Evolutionary conservation across 345 rosid genomes (phyloP).

Genomic region (Boechera divaricarpa): DNA sequence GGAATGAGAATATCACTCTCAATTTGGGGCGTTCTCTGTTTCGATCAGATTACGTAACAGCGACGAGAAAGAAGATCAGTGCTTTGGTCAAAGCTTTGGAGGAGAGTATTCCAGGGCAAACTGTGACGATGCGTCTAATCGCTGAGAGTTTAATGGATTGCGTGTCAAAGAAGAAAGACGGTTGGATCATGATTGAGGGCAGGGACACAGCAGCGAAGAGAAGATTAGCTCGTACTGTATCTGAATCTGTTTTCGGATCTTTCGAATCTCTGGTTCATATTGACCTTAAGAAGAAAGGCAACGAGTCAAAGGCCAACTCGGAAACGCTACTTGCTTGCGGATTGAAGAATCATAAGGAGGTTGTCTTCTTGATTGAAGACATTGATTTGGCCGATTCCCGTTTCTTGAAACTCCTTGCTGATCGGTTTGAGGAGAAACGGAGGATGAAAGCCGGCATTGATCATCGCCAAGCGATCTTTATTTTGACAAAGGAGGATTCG

Average conservation of each 20-base stretch:
- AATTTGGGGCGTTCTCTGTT: constrained; percentile 61
- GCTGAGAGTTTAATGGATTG: constrained; percentile 54
- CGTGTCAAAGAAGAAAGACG: constrained; percentile 49
- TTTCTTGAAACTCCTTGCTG: constrained; percentile 59
- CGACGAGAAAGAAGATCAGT: constrained; percentile 29
- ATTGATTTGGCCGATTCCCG: constrained; percentile 65
- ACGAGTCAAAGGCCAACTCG: constrained; percentile 27
- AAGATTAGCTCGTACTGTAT: constrained; percentile 66
- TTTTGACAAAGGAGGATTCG: constrained; percentile 57
- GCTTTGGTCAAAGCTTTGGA: constrained; percentile 53
- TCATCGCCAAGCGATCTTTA: constrained; percentile 53
- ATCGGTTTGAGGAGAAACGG: constrained; percentile 49
- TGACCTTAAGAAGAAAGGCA: constrained; percentile 51
- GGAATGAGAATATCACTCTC: constrained; percentile 60
- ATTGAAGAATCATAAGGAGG: constrained; percentile 50
- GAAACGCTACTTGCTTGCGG: constrained; percentile 45
- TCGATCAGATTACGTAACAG: constrained; percentile 40
- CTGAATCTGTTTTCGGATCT: constrained; percentile 64
- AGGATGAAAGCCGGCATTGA: background rate
- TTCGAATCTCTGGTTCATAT: constrained; percentile 59
- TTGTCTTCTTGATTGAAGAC: constrained; percentile 70
- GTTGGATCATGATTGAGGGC: constrained; percentile 73
- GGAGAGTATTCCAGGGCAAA: constrained; percentile 75
- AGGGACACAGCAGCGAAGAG: constrained; percentile 67
- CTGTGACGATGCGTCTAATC: constrained; percentile 55